These are phyloP conservation scores for Pseudohyphozyma bogoriensis DNA, from an alignment of 768 basidiomycete genomes.

Conservation along the genomic window DNA sequence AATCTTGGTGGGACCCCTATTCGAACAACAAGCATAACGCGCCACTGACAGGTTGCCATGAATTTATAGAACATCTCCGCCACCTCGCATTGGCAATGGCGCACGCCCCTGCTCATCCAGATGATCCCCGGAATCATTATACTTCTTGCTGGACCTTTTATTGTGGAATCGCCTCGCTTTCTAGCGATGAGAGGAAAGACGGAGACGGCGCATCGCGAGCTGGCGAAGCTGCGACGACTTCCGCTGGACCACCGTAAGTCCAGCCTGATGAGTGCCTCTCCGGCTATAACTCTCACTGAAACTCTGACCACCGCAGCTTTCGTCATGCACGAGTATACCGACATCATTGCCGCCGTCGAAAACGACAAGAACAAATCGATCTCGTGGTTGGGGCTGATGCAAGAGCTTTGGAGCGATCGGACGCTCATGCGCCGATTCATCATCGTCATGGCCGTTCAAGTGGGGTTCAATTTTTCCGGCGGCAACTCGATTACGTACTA, in stretches of 20 bases:
- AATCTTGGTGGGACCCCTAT: background rate
- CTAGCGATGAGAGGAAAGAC: conserved; percentile 50
- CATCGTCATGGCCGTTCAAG: background rate
- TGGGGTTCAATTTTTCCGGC: background rate
- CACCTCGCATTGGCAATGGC: conserved; percentile 52
- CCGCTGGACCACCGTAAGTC: background rate
- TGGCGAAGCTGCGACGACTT: background rate
- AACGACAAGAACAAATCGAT: background rate
- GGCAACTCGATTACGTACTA: conserved; percentile 26
- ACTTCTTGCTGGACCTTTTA: conserved; percentile 48
- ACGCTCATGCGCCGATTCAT: background rate
- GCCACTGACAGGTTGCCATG: too few species aligned
- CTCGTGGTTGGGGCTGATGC: background rate
- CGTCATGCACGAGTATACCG: background rate
- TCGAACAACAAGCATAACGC: too few species aligned
- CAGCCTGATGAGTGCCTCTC: too few species aligned
- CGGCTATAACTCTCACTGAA: too few species aligned
- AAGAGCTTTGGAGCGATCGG: background rate
- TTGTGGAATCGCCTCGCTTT: conserved; percentile 60
- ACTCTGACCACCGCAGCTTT: too few species aligned
- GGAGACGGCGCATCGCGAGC: conserved; percentile 40
- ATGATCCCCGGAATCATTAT: conserved; percentile 49
- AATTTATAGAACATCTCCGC: conserved; percentile 1
- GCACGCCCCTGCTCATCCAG: conserved; percentile 57
- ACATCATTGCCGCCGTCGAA: background rate